phyloP scores from a whole-genome alignment of 2,329 filamentous ascomycete genomes.

The Cercospora berteroae region DNA sequence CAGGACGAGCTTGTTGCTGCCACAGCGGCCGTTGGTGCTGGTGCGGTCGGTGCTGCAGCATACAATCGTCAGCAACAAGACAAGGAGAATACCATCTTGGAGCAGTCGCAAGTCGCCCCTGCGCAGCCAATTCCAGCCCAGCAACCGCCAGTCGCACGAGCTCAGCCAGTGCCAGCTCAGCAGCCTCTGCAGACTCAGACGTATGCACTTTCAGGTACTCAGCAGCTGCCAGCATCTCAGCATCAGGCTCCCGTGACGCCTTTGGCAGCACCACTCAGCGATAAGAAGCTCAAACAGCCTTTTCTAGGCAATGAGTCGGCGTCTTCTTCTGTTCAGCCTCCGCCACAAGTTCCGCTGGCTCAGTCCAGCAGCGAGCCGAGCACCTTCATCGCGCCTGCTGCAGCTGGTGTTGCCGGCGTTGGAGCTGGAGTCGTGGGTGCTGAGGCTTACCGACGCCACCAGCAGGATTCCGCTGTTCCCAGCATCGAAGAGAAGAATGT shows the following conservation, averaged over 20 bases:
- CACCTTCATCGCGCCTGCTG: conserved; percentile 56
- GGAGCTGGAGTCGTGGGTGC: conserved; percentile 41
- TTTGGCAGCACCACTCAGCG: conserved; percentile 19
- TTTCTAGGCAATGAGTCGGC: conserved; percentile 32
- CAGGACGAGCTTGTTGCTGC: conserved; percentile 43
- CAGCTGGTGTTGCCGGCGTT: conserved; percentile 41
- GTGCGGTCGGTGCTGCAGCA: conserved; percentile 31
- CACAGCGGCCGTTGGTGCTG: conserved; percentile 42
- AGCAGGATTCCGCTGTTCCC: conserved; percentile 20
- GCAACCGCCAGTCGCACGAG: neutral
- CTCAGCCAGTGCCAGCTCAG: conserved; percentile 19
- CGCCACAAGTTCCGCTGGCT: conserved; percentile 17
- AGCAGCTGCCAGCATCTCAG: conserved; percentile 4
- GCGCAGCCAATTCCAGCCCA: conserved; percentile 18
- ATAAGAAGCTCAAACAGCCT: conserved; percentile 24
- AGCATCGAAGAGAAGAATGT: conserved; percentile 2
- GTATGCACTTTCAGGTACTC: conserved; percentile 15
- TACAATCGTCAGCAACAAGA: conserved; percentile 24
- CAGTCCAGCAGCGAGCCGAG: conserved; percentile 40
- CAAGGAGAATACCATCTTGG: conserved; percentile 6
- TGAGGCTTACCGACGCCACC: conserved; percentile 28
- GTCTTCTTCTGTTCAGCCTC: conserved; percentile 7
- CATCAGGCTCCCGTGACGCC: conserved; percentile 21
- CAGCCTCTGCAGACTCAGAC: conserved; percentile 28
- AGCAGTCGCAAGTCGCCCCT: neutral